Base-by-base conservation (phyloP, 1,284 basidiomycete genomes). In the Mycena sp. region DNA sequence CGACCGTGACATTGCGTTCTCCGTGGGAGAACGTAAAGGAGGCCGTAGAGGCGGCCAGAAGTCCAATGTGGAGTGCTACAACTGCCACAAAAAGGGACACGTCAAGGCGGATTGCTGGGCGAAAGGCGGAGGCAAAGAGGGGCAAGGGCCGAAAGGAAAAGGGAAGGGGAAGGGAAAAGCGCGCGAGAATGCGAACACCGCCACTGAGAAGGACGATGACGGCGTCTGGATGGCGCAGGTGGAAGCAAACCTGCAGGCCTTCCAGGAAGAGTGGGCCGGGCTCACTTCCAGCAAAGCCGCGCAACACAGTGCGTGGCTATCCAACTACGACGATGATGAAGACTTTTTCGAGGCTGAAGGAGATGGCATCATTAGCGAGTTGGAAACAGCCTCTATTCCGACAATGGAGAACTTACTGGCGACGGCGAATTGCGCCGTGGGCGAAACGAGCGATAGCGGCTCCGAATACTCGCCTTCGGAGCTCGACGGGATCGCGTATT, bases 101-200 rank as follows among this genome's bases (percentile, higher is more conserved):
- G 56, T 61, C 23, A 68, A 67, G 40, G 52, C 56, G 6, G 67
- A 74, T 17, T 77, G 74, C 54, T 73, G 69, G 68, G 65, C 61
- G 17, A 57, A 57, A 23, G 74, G 76, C 14, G 75, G 75, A 50
- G 73, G 69, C 14, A 74, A 72, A 57, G 70, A 74, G 46, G 71
- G 70, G 14, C 58, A 70, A 64, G 70, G 69, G 1, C 70, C 63
- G 26, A 61, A 48, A 38, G 41, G 26, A 9, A 67, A 61, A 45
- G 58, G 55, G 38, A 68, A 62, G 49, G 58, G 57, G n/a, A n/a
- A n/a, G 17, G 52, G 52, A 23, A 56, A 50, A 19, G 60, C 14
- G 1, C 30, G 35, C 11, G 59, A 49, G 44, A 25, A 3, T 6
- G 60, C 52, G 7, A 52, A 52, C 25, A 19, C 54, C n/a, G 40